Percentiles rank a stretch among this genome's conserved stretches.
These are phyloP conservation scores for Epichloe typhina DNA, from an alignment of 2,329 filamentous ascomycete species.

Conservation along the genomic window DNA sequence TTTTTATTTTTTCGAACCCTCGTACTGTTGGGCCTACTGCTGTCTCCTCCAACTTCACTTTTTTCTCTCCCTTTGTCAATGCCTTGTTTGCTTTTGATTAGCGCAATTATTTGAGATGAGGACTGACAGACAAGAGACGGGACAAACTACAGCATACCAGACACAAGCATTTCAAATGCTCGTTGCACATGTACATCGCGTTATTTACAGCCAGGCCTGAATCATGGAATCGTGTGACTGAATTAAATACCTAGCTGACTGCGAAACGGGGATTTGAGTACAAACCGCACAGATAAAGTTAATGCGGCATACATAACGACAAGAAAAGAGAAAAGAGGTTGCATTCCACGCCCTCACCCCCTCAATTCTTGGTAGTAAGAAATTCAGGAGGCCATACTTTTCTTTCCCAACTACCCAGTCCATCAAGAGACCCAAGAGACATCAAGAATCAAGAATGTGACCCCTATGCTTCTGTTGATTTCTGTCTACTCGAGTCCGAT, in stretches of 20 bases:
- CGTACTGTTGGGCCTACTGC: too few species aligned
- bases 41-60: too few species aligned
- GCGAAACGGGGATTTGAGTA: slow-evolving; percentile 18
- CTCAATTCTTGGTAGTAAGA: background rate
- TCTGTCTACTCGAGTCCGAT: background rate
- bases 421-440: background rate
- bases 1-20: too few species aligned
- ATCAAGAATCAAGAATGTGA: background rate
- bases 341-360: slow-evolving; percentile 4
- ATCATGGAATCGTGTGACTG: slow-evolving; percentile 9
- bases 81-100: too few species aligned
- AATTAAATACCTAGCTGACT: slow-evolving; percentile 25
- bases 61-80: too few species aligned
- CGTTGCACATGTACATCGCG: too few species aligned
- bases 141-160: too few species aligned
- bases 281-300: slow-evolving; percentile 18
- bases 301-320: slow-evolving; percentile 25
- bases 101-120: too few species aligned
- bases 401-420: slow-evolving; percentile 2
- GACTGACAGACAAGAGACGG: too few species aligned
- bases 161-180: too few species aligned
- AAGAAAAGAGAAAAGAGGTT: slow-evolving; percentile 7
- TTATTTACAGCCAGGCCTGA: background rate
- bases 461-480: background rate
- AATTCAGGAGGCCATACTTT: slow-evolving; percentile 1